Evolutionary conservation across 169 alveolate species (phyloP).

Genomic region (Plasmodium gonderi): DNA sequence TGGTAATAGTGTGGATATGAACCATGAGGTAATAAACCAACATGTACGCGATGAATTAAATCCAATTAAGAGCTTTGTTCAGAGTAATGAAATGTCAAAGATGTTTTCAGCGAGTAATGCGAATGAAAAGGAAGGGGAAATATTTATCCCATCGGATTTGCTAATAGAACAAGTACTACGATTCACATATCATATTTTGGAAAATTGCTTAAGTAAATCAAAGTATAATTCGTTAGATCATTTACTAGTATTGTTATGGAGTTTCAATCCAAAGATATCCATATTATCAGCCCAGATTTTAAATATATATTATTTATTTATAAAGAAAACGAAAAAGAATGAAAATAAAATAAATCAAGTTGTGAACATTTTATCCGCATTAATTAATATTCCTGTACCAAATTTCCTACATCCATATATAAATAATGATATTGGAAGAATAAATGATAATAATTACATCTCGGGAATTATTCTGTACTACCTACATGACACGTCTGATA

Average conservation of each 20-base stretch:
- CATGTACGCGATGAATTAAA: too few relatives aligned
- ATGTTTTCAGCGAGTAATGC: too few relatives aligned
- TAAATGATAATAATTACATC: conserved; percentile 63
- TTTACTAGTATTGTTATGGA: conserved; percentile 66
- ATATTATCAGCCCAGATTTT: conserved; percentile 62
- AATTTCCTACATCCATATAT: conserved; percentile 51
- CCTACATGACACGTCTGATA: conserved; percentile 31
- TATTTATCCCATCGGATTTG: conserved; percentile 59
- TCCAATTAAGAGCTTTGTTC: too few relatives aligned
- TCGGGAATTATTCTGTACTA: conserved; percentile 61
- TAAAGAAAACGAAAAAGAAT: conserved; percentile 73
- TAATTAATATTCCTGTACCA: conserved; percentile 56
- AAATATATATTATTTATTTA: conserved; percentile 54
- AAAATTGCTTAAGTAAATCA: conserved; percentile 81
- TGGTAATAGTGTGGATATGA: too few relatives aligned
- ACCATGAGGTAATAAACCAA: too few relatives aligned
- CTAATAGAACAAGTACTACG: conserved; percentile 73
- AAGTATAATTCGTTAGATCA: conserved; percentile 82
- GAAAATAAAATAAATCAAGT: conserved; percentile 64
- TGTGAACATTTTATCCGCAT: conserved; percentile 28
- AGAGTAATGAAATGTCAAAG: too few relatives aligned
- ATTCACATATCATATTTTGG: conserved; percentile 81
- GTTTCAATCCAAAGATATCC: conserved; percentile 67
- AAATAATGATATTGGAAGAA: conserved; percentile 44
- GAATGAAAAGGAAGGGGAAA: neutral